Percentiles rank a stretch among this genome's conserved stretches.
Evolutionary conservation across 148 eudicot genomes (phyloP).

Genomic region (Chenopodium album): DNA sequence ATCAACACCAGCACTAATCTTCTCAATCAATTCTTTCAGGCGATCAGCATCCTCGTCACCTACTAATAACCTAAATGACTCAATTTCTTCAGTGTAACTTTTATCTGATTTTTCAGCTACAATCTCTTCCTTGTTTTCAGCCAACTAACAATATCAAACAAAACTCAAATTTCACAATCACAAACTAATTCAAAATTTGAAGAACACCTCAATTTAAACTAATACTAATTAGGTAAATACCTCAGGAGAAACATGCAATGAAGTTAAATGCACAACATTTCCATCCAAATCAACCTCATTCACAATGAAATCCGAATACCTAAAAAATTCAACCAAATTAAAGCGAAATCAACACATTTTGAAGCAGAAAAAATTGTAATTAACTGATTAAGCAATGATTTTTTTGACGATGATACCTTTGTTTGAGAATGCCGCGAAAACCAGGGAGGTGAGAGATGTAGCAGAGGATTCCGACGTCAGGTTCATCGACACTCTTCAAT

Average conservation of each 20-base stretch:
- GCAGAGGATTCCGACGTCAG: conserved; percentile 78
- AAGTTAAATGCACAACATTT: conserved; percentile 79
- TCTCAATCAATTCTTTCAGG: conserved; percentile 57
- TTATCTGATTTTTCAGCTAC: conserved; percentile 47
- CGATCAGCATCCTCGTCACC: conserved; percentile 70
- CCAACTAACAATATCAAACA: conserved; percentile 39
- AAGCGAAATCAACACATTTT: neutral
- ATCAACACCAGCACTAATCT: conserved; percentile 48
- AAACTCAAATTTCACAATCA: neutral
- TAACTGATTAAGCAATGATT: no score
- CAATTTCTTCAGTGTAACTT: conserved; percentile 54
- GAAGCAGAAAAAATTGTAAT: neutral
- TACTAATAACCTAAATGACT: conserved; percentile 62
- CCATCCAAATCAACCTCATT: conserved; percentile 95
- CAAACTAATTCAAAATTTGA: neutral
- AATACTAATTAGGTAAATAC: conserved; percentile 30
- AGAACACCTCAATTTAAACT: neutral
- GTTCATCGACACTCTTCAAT: conserved; percentile 51
- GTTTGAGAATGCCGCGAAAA: conserved; percentile 87
- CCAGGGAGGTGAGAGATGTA: conserved; percentile 88
- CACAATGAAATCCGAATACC: conserved; percentile 95
- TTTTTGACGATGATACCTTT: conserved; percentile 41
- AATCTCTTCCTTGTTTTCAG: conserved; percentile 54
- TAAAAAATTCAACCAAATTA: conserved; percentile 9
- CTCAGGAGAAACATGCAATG: conserved; percentile 64